These are phyloP conservation scores for Ustulina deusta DNA, from an alignment of 2,329 filamentous ascomycete genomes.

Conservation along the genomic window DNA sequence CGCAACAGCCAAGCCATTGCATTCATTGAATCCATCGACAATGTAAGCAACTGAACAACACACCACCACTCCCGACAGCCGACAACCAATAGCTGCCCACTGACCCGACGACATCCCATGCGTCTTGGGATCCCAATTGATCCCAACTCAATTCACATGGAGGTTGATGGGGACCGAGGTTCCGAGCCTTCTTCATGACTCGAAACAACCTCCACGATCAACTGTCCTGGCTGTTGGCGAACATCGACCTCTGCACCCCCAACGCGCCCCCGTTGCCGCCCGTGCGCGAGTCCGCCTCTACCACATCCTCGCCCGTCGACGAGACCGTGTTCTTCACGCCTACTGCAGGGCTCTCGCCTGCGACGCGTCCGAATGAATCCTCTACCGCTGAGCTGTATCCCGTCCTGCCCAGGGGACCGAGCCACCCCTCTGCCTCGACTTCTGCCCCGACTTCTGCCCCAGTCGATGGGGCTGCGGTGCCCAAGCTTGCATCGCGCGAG, in stretches of 20 bases:
- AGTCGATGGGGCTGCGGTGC: slow-evolving; percentile 43
- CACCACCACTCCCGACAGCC: not conserved
- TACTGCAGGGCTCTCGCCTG: slow-evolving; percentile 34
- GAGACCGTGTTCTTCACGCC: slow-evolving; percentile 43
- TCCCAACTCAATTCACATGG: slow-evolving; percentile 47
- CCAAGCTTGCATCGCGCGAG: slow-evolving; percentile 40
- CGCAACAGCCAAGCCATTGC: not conserved
- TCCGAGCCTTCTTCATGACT: slow-evolving; percentile 67
- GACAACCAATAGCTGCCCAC: slow-evolving; percentile 20
- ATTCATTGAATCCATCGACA: not conserved
- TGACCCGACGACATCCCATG: slow-evolving; percentile 24
- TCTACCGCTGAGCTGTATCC: slow-evolving; percentile 42
- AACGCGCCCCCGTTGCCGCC: slow-evolving; percentile 55
- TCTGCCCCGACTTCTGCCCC: slow-evolving; percentile 32
- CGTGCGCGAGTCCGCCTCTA: slow-evolving; percentile 43
- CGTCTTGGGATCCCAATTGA: slow-evolving; percentile 37
- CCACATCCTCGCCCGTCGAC: slow-evolving; percentile 44
- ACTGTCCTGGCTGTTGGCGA: slow-evolving; percentile 68
- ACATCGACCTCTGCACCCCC: slow-evolving; percentile 57
- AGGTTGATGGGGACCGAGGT: slow-evolving; percentile 51
- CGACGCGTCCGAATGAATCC: slow-evolving; percentile 38
- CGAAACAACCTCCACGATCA: slow-evolving; percentile 70
- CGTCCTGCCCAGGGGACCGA: slow-evolving; percentile 36
- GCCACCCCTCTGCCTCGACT: slow-evolving; percentile 27
- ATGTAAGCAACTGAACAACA: not conserved